Percentiles rank a stretch among this genome's conserved stretches.
phyloP scores from a whole-genome alignment of 176 grass and related monocot species.

The Raddia guianensis region DNA sequence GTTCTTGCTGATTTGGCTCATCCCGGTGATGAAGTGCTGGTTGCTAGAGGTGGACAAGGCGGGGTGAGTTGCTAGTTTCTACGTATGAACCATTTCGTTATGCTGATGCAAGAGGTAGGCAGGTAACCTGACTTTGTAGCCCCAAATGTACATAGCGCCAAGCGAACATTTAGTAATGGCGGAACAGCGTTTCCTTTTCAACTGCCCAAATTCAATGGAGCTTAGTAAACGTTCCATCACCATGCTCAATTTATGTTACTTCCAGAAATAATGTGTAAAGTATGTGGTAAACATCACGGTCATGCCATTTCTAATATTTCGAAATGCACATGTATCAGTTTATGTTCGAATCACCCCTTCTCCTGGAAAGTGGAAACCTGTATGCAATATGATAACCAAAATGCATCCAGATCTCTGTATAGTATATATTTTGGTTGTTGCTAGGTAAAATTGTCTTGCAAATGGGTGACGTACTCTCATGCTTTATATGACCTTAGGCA shows the following conservation, averaged over 20 bases:
- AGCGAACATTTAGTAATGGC: slow-evolving; percentile 6
- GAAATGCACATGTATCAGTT: neutral
- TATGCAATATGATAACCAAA: slow-evolving; percentile 16
- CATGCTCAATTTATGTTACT: neutral
- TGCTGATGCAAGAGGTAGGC: neutral
- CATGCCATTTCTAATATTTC: slow-evolving; percentile 19
- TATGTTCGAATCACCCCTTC: neutral
- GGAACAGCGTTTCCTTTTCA: neutral
- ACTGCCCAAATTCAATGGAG: neutral
- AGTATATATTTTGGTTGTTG: slow-evolving; percentile 8
- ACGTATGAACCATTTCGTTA: neutral
- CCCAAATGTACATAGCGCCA: neutral
- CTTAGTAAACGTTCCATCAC: neutral
- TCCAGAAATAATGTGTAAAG: neutral
- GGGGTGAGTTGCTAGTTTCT: slow-evolving; percentile 64
- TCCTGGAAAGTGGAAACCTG: neutral
- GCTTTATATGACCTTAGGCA: neutral
- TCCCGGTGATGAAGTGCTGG: slow-evolving; percentile 80
- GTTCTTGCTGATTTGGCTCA: slow-evolving; percentile 86
- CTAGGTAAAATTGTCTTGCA: neutral
- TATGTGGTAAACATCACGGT: neutral
- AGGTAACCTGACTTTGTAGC: neutral
- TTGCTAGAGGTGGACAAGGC: slow-evolving; percentile 93
- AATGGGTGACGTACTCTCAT: neutral
- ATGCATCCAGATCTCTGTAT: neutral